These are phyloP conservation scores for Rugosomyces carneus DNA, from an alignment of 1,284 basidiomycete genomes.

Conservation along the genomic window DNA sequence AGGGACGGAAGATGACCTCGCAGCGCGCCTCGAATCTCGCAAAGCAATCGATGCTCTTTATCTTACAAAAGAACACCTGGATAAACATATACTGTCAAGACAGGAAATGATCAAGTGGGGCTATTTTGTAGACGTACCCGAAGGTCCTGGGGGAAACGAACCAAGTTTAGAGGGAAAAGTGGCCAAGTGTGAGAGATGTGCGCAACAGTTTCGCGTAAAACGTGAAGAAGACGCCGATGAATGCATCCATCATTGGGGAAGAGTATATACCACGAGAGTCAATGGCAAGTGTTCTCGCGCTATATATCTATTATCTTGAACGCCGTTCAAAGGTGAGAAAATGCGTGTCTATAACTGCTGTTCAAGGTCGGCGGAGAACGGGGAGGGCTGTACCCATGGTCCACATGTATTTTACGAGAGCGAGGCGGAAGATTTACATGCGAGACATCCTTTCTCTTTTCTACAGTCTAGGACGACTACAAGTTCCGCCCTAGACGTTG, in stretches of 20 bases:
- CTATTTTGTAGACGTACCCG: slow-evolving; percentile 67
- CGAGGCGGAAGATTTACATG: slow-evolving; percentile 63
- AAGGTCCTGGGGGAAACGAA: slow-evolving; percentile 51
- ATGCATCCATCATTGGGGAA: slow-evolving; percentile 84
- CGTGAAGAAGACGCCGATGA: slow-evolving; percentile 50
- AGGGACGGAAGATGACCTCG: slow-evolving; percentile 71
- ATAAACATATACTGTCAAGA: slow-evolving; percentile 51
- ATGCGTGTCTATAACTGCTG: slow-evolving; percentile 64
- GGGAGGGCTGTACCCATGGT: slow-evolving; percentile 60
- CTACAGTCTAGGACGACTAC: slow-evolving; percentile 30
- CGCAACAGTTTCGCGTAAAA: slow-evolving; percentile 61
- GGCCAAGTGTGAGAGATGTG: slow-evolving; percentile 76
- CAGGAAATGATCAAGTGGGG: slow-evolving; percentile 62
- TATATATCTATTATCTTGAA: slow-evolving; percentile 7
- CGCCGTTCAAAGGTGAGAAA: slow-evolving; percentile 48
- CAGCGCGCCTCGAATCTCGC: slow-evolving; percentile 49
- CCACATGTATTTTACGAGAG: slow-evolving; percentile 78
- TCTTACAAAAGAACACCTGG: slow-evolving; percentile 52
- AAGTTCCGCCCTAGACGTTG: slow-evolving; percentile 58
- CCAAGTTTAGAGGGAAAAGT: slow-evolving; percentile 63
- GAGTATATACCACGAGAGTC: slow-evolving; percentile 46
- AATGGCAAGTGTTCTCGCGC: slow-evolving; percentile 43
- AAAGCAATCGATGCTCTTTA: slow-evolving; percentile 52
- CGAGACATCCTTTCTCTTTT: slow-evolving; percentile 66
- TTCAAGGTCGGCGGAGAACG: slow-evolving; percentile 46